Evolutionary conservation across 495 filamentous ascomycete species (phyloP), one percentile per base, ranked within the genome.

Genomic region (Neurospora sp.): DNA sequence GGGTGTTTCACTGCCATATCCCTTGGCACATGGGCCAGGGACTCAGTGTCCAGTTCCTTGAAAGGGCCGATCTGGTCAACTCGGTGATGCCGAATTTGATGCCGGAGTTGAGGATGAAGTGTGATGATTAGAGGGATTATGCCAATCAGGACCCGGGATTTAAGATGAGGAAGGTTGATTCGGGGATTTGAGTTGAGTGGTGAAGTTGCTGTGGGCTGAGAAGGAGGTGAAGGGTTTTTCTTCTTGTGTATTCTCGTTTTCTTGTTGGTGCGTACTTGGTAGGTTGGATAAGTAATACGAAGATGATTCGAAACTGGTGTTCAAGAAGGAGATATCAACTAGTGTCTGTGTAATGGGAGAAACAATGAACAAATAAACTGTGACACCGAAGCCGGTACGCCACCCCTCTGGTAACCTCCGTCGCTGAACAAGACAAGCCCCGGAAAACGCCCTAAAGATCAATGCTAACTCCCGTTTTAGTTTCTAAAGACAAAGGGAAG

Each of bases 1-100:
- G 81, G 84, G 75, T 83, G 3, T 74, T 83, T 31, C 77, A 82
- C 18, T 83, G 87, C 61, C 80, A 85, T 35, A 82, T 86, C 71
- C 85, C 81, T 22, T 87, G 84, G 85, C 85, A 87, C 42, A 82
- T 84, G 4, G 77, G 74, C 1, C 79, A 81, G 68, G 85, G 85
- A 1, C 76, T 87, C 3, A 83, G 78, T 9, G 70, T 87, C 42
- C 82, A 85, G 71, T 80, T 86, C 44, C 61, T 86, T 0, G 84
- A 85, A 73, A 39, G 72, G 53, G 22, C 8, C 2, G 53, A 61
- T 61, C 53, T 12, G 12, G 31, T 61, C 5, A 61, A 31, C 6
- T 7, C 10, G 53, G 53, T 31, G 0, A 27, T 61, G 10, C 53
- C 53, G 22, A 31, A 61, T 31, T 7, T 61, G 22, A 61, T 61